Evolutionary conservation across 495 filamentous ascomycete genomes (phyloP).

Genomic region (Achaetomiella virescens): DNA sequence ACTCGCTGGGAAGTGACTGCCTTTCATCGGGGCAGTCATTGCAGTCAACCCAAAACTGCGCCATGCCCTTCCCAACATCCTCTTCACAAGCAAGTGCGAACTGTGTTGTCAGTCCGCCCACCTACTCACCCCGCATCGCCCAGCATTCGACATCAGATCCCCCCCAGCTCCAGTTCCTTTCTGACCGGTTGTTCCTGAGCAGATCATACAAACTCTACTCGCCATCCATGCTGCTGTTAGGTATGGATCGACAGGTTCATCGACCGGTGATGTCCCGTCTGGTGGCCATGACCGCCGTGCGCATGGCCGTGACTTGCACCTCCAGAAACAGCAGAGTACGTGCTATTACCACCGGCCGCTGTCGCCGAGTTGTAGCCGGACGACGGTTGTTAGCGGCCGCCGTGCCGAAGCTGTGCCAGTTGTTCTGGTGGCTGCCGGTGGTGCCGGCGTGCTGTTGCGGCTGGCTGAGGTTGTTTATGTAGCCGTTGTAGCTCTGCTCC

Average conservation of each 20-base stretch:
- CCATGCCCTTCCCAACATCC: too few relatives aligned
- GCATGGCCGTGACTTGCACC: conserved; percentile 1
- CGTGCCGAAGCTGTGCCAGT: conserved; percentile 19
- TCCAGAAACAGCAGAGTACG: conserved; percentile 6
- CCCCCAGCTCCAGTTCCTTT: neutral
- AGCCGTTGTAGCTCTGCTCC: conserved; percentile 9
- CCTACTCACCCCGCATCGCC: too few relatives aligned
- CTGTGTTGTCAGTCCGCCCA: too few relatives aligned
- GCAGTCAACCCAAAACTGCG: too few relatives aligned
- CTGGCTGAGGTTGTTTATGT: conserved; percentile 7
- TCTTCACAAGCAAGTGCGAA: too few relatives aligned
- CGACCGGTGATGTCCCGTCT: conserved; percentile 21
- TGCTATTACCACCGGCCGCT: conserved; percentile 5
- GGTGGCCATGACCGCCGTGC: neutral
- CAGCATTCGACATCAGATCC: too few relatives aligned
- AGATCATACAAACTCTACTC: conserved; percentile 25
- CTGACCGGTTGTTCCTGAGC: conserved; percentile 13
- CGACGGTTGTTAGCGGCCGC: neutral
- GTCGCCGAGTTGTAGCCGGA: conserved; percentile 18
- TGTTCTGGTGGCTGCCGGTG: conserved; percentile 15
- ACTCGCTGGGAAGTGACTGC: too few relatives aligned
- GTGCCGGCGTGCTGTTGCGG: conserved; percentile 19
- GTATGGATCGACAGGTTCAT: conserved; percentile 30
- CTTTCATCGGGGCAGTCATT: too few relatives aligned
- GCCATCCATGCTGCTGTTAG: conserved; percentile 27